Base-by-base conservation (phyloP, 2,329 filamentous ascomycete species). In the Diplodia intermedia region DNA sequence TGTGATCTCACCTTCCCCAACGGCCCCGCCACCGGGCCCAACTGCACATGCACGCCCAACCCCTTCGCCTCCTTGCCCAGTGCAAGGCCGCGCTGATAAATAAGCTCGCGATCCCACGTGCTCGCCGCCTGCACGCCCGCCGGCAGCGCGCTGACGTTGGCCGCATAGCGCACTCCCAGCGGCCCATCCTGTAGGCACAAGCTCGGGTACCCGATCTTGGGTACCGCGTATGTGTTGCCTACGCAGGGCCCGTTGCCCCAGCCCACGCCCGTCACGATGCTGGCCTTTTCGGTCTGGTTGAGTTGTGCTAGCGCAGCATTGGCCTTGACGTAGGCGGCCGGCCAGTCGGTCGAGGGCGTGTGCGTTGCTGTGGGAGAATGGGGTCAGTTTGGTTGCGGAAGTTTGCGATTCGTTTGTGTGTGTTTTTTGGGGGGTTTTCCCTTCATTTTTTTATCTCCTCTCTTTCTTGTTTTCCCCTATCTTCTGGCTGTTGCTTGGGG, bases 11-110 rank as follows among this genome's bases (percentile, higher is more conserved):
- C 56, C 56, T 68, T 68, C 12, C 66, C 66, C 26, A 68, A 26
- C 20, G 43, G 79, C 1, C 82, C 82, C 36, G 80, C 72, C 67
- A 84, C 77, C 23, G 82, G 82, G 0, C 80, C 81, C 5, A 83
- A 77, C 5, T 79, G 72, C 15, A 83, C 74, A 70, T 83, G 76
- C 8, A 81, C 75, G 18, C 82, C 82, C 62, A 83, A 77, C 29
- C 69, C 76, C 67, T 79, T 82, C 56, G 79, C 77, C 69, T 83
- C 82, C 3, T 70, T 69, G 14, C 78, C 78, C 3, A 79, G 69
- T 50, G 78, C 79, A 5, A 68, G 62, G 7, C 78, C 78, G 11
- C 77, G 71, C 68, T 79, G 72, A 8, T 73, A 72, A 18, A 79
- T 75, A 14, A 79, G 72, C 20, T 73, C 71, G 11, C 73, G 63